A percentile compares a stretch with the other conserved stretches of the same genome.
Conservation (phyloP, 768 basidiomycete genomes). For the Podaxis sp. region DNA sequence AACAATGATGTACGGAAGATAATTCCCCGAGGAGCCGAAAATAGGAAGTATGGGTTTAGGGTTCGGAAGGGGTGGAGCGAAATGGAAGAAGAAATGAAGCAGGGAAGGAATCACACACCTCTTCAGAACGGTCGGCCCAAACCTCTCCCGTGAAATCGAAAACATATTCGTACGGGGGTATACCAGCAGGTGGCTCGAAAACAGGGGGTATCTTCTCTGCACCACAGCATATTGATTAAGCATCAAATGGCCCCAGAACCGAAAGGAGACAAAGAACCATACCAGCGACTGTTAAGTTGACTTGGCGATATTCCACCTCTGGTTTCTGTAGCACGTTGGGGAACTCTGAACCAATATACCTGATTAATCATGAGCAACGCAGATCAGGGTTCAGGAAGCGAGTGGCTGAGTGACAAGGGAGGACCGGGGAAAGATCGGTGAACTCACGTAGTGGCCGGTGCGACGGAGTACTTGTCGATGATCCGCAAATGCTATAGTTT, state of each 20-base stretch:
- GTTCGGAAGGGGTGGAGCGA: conserved; percentile 10
- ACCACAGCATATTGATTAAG: conserved; percentile 6
- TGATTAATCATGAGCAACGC: conserved; percentile 22
- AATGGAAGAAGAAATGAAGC: conserved; percentile 6
- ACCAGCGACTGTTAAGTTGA: conserved; percentile 74
- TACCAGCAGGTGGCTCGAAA: conserved; percentile 70
- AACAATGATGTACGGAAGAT: background rate
- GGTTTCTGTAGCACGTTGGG: conserved; percentile 62
- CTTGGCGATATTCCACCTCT: conserved; percentile 76
- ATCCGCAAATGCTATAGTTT: conserved; percentile 19
- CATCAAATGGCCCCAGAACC: conserved; percentile 12
- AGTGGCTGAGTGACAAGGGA: background rate
- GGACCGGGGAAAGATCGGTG: background rate
- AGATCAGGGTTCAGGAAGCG: background rate
- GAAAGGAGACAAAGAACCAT: conserved; percentile 19
- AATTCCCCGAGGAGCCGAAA: background rate
- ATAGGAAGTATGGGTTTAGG: background rate
- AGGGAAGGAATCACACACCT: conserved; percentile 38
- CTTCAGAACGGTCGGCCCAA: conserved; percentile 67
- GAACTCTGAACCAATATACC: conserved; percentile 78
- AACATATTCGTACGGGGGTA: conserved; percentile 69
- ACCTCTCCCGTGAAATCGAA: conserved; percentile 86
- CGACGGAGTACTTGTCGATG: conserved; percentile 29
- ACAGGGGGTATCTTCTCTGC: conserved; percentile 62
- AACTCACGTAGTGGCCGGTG: conserved; percentile 29